A percentile compares a stretch with the other conserved stretches of the same genome.
Evolutionary conservation across 345 rosid genomes (phyloP).

Genomic region (Litchi chinensis): DNA sequence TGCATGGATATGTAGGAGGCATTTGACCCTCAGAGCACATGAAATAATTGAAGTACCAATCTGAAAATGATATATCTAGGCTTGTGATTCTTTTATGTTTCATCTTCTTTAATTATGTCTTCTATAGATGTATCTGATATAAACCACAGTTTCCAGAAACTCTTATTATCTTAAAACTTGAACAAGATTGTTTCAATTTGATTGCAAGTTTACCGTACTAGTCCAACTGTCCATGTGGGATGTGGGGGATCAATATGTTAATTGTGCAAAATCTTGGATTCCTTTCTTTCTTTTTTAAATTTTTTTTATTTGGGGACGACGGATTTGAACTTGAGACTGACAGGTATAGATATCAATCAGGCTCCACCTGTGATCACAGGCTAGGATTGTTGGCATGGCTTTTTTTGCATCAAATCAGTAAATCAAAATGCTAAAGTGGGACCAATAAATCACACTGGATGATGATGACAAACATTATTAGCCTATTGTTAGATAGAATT

Average conservation of each 20-base stretch:
- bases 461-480: slow-evolving; percentile 30
- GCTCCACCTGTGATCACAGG: no score
- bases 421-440: slow-evolving; percentile 29
- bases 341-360: no score
- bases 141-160: neutral
- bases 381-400: neutral
- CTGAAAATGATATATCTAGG: slow-evolving; percentile 27
- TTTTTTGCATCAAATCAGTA: slow-evolving; percentile 20
- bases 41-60: slow-evolving; percentile 72
- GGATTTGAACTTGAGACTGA: no score
- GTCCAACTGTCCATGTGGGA: slow-evolving; percentile 1
- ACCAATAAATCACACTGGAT: slow-evolving; percentile 24
- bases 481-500: slow-evolving; percentile 33
- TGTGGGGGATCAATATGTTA: neutral
- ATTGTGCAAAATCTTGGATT: slow-evolving; percentile 29
- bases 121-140: neutral
- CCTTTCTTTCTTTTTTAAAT: neutral
- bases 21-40: slow-evolving; percentile 62
- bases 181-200: neutral
- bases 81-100: neutral
- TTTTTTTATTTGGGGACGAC: no score
- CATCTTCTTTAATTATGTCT: neutral
- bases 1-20: slow-evolving; percentile 93
- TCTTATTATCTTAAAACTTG: neutral
- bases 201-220: neutral